Conservation (phyloP, 768 basidiomycete species). For the Termitomyces sp. region DNA sequence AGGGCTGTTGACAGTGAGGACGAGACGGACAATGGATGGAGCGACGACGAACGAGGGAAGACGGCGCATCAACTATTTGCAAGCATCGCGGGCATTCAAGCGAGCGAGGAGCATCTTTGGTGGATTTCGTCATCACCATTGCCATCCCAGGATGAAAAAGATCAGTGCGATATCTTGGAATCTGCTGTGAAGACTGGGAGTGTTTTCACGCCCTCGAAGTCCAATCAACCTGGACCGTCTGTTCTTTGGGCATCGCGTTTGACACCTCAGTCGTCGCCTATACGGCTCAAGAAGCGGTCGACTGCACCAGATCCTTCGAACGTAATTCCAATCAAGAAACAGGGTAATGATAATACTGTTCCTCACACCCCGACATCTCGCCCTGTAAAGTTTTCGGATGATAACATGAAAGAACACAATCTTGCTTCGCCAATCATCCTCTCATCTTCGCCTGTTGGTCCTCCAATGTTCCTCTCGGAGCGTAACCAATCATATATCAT, state of each 20-base stretch:
- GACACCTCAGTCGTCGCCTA: slow-evolving; percentile 18
- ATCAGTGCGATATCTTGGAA: not conserved
- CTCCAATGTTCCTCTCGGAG: not conserved
- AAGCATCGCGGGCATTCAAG: slow-evolving; percentile 27
- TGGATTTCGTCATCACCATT: slow-evolving; percentile 15
- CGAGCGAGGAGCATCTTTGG: slow-evolving; percentile 25
- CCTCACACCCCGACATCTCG: slow-evolving; percentile 5
- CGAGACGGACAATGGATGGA: slow-evolving; percentile 26
- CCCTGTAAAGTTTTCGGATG: slow-evolving; percentile 3
- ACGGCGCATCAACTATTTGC: slow-evolving; percentile 57
- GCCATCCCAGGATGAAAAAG: slow-evolving; percentile 1
- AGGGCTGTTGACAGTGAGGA: slow-evolving; percentile 24
- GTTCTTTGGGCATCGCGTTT: slow-evolving; percentile 11
- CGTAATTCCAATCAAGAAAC: not conserved
- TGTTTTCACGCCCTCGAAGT: not conserved
- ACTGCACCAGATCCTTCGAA: slow-evolving; percentile 1
- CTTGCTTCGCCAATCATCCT: slow-evolving; percentile 21
- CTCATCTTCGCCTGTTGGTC: slow-evolving; percentile 14
- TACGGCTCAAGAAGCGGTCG: not conserved
- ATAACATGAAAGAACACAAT: slow-evolving; percentile 7
- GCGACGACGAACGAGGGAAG: slow-evolving; percentile 47
- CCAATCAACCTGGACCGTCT: slow-evolving; percentile 1
- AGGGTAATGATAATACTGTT: not conserved
- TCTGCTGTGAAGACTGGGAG: not conserved
- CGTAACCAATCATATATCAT: not conserved